phyloP scores from a whole-genome alignment of 257 asterid genomes.

The Lycium barbarum region DNA sequence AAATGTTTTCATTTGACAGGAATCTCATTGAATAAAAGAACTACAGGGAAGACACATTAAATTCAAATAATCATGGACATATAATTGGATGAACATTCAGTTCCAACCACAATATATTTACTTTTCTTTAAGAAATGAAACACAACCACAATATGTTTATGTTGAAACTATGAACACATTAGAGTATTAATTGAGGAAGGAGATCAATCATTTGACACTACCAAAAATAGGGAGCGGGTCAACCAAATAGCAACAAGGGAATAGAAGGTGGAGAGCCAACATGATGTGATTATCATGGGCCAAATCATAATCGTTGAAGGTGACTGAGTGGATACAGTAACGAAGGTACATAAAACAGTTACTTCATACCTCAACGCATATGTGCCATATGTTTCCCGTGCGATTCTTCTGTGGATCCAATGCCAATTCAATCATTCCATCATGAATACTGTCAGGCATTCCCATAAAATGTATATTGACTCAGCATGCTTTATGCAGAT shows the following conservation, averaged over 20 bases:
- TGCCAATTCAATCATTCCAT: slow-evolving; percentile 68
- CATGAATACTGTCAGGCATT: slow-evolving; percentile 41
- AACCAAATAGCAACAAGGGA: not conserved
- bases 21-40: not conserved
- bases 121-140: not conserved
- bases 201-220: slow-evolving; percentile 21
- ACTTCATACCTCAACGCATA: slow-evolving; percentile 78
- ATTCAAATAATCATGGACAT: not conserved
- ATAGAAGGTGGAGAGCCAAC: not conserved
- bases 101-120: not conserved
- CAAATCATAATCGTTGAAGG: slow-evolving; percentile 7
- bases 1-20: not conserved
- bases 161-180: slow-evolving; percentile 8
- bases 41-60: not conserved
- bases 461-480: slow-evolving; percentile 42
- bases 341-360: not conserved
- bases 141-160: not conserved
- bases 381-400: slow-evolving; percentile 97
- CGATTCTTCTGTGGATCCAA: slow-evolving; percentile 82
- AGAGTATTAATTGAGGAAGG: not conserved
- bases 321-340: not conserved
- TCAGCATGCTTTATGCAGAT: slow-evolving; percentile 14
- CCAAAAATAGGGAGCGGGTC: not conserved
- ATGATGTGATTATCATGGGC: not conserved
- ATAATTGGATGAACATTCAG: not conserved